Base-by-base conservation (phyloP, 2,329 filamentous ascomycete species). In the Claviceps pazoutovae region DNA sequence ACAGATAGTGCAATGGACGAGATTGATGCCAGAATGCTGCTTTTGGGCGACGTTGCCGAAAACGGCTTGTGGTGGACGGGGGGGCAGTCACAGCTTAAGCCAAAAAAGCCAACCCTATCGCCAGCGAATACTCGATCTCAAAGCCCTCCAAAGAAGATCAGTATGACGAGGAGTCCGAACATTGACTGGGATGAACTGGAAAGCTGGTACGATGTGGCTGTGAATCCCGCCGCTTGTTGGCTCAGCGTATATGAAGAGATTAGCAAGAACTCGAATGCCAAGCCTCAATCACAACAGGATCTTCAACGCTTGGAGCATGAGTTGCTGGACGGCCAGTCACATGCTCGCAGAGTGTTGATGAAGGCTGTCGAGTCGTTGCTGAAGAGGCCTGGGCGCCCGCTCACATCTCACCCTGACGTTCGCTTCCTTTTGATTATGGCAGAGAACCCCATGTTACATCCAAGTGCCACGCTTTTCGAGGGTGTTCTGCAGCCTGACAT, bases 51-150 rank as follows among this genome's bases (percentile, higher is more conserved):
- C 59, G 74, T 90, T 57, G 84, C 83, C 1, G 87, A 93, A 62
- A 93, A 93, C 61, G 86, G 85, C 2, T 79, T 78, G 7, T 91
- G 86, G 87, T 91, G 86, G 86, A 82, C 83, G 46, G 85, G 83
- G 1, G 75, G 75, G 6, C 53, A 45, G 34, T 38, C 42, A 14
- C 53, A 52, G 11, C 45, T 50, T 11, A 5, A 39, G 16, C n/a
- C 53, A 1, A 48, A 43, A 16, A 52, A 42, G 37, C 39, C 48
- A 6, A 17, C 23, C 4, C 9, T 34, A 11, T 37, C 43, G 1
- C 43, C 50, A 14, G 19, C 38, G 4, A 37, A 37, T 34, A 34
- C 30, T 44, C 48, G 51, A 30, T 42, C 51, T 9, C 43, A 46
- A 19, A 51, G 50, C 36, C 53, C 51, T 8, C 44, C 41, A n/a